Base-by-base conservation (phyloP, 768 basidiomycete species). In the Serendipita vermifera region DNA sequence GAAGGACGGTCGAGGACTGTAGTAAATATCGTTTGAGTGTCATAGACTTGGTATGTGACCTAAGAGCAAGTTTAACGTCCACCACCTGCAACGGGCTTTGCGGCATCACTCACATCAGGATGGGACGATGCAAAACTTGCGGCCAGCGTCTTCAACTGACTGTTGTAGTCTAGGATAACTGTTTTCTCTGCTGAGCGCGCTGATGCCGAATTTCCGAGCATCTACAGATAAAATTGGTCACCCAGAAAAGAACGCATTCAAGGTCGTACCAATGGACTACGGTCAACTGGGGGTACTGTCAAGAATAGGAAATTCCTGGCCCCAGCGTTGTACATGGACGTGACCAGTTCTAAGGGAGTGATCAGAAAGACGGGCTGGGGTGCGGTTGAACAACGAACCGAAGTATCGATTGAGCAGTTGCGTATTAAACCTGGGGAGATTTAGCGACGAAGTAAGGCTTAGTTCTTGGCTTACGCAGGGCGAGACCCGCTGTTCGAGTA, bases 301-400 rank as follows among this genome's bases (percentile, higher is more conserved):
- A 82, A 70, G 68, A 82, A 78, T 14, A 82, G 67, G 69, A 82
- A 82, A 56, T 78, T 79, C 33, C 81, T 71, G 5, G 75, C 82
- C 14, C 82, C 82, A 29, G 65, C 72, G 38, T 75, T 77, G 55
- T 15, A 29, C 13, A 43, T 55, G 55, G n/a, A 55, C 69, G 70
- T 65, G 69, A 69, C 2, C 64, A 68, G 29, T 64, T 64, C 13
- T 20, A 29, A 13, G 31, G 3, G 11, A 13, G 46, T 6, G 14
- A 14, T 32, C 17, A 39, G 17, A 26, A 22, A 7, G 17, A 27
- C 13, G 2, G 20, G 14, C 24, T 55, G 1, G 6, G n/a, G 33
- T 17, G 24, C 17, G n/a, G n/a, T n/a, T n/a, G n/a, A n/a, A n/a
- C 22, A 26, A 26, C 46, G 24, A 9, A 51, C 46, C 20, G 56